A percentile compares a stretch with the other conserved stretches of the same genome.
Evolutionary conservation across 495 filamentous ascomycete species (phyloP).

Genomic region (Cudoniella acicularis): DNA sequence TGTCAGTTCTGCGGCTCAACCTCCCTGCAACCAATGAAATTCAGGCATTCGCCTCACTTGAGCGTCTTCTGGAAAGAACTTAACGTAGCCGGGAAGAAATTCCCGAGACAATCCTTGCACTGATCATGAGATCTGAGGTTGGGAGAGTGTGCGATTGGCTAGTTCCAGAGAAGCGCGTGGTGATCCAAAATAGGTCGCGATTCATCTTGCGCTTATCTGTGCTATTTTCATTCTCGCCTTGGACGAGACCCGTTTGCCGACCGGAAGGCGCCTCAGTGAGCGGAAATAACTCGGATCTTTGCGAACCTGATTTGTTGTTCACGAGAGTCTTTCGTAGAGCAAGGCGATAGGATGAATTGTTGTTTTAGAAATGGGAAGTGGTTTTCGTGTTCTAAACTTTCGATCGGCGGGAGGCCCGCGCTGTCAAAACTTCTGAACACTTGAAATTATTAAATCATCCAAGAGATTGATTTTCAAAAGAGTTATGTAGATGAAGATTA

Average conservation of each 20-base stretch:
- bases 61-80: background rate
- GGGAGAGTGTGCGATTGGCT: background rate
- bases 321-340: too few relatives aligned
- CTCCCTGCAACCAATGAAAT: background rate
- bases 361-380: too few relatives aligned
- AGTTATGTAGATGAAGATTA: too few relatives aligned
- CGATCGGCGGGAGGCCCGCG: too few relatives aligned
- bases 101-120: background rate
- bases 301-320: too few relatives aligned
- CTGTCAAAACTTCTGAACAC: too few relatives aligned
- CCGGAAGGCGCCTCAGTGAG: too few relatives aligned
- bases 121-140: background rate
- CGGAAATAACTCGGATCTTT: too few relatives aligned
- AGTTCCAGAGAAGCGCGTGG: background rate
- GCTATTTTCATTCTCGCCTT: background rate
- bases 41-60: background rate
- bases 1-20: background rate
- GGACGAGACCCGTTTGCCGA: background rate
- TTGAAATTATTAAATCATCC: too few relatives aligned
- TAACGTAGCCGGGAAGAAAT: background rate
- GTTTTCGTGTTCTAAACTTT: too few relatives aligned
- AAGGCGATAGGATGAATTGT: too few relatives aligned
- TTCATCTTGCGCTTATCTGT: background rate
- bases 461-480: too few relatives aligned
- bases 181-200: background rate